These are phyloP conservation scores for Coemansia sp. DNA, from an alignment of 192 early-diverging fungal species.

Conservation along the genomic window DNA sequence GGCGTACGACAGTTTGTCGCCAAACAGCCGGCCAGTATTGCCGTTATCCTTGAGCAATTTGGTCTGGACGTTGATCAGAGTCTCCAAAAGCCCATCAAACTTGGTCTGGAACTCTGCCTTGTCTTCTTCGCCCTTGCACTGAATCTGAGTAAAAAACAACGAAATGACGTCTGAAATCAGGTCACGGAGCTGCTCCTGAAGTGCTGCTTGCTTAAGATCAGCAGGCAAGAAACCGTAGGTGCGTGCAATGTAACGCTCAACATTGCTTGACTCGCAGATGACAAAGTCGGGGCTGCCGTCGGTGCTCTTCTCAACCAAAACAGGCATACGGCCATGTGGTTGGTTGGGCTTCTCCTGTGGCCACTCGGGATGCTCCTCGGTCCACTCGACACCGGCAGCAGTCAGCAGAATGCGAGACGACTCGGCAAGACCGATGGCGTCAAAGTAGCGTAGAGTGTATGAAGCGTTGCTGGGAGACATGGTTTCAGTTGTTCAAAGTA, in stretches of 20 bases:
- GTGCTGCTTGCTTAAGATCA: slow-evolving; percentile 31
- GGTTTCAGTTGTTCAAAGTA: background rate
- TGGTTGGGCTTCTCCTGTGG: slow-evolving; percentile 21
- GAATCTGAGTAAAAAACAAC: background rate
- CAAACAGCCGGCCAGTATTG: slow-evolving; percentile 54
- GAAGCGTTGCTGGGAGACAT: slow-evolving; percentile 9
- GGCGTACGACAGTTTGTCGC: slow-evolving; percentile 45
- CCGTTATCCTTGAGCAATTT: slow-evolving; percentile 53
- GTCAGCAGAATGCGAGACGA: slow-evolving; percentile 36
- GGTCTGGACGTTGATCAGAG: slow-evolving; percentile 34
- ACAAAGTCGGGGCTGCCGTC: slow-evolving; percentile 7
- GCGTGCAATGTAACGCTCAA: slow-evolving; percentile 56
- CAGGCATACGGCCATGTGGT: slow-evolving; percentile 33
- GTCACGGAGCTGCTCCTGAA: slow-evolving; percentile 23
- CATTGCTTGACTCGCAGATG: slow-evolving; percentile 11
- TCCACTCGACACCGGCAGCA: slow-evolving; percentile 41
- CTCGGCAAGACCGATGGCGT: slow-evolving; percentile 22
- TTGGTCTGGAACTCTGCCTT: background rate
- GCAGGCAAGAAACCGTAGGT: slow-evolving; percentile 46
- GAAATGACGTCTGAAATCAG: slow-evolving; percentile 11
- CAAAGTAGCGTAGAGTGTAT: slow-evolving; percentile 35
- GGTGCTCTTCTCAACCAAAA: slow-evolving; percentile 24
- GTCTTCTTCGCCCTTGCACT: slow-evolving; percentile 7
- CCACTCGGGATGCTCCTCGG: slow-evolving; percentile 28
- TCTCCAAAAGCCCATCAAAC: slow-evolving; percentile 13